Base-by-base conservation (phyloP, 768 basidiomycete genomes). In the Trichaptum fuscoviolaceum region DNA sequence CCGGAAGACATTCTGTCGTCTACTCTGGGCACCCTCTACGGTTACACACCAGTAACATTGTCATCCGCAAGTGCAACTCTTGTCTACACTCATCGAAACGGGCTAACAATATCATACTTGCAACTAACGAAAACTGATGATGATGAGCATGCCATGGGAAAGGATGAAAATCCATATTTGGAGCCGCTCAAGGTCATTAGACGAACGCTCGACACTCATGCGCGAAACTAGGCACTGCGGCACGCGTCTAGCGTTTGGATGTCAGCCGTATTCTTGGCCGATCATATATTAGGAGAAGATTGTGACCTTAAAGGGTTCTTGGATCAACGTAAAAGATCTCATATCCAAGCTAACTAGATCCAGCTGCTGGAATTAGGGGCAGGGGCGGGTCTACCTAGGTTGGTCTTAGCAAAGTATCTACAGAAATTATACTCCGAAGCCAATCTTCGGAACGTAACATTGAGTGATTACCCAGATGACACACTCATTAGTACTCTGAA, bases 171-270 rank as follows among this genome's bases (percentile, higher is more conserved):
- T 58, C 23, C 8, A 12, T 35, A 2, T 42, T 58, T 17, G 42
- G 69, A 24, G 62, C 69, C 26, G 12, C 20, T 52, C 42, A 61
- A 61, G 23, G 80, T 91, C 63, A 77, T 79, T 0, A 75, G 91
- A 58, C 72, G 73, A 17, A 87, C 83, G 1, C 90, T 91, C 12
- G 88, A 92, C 71, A 88, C 90, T 12, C 77, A 82, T 12, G 77
- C 87, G 24, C 78, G 81, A 20, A 91, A 92, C 71, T 93, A 91
- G 91, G 80, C 84, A 1, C 75, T 93, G 2, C n/a, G n/a, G n/a
- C 91, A 93, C 66, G 92, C 91, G 1, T 87, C 89, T 26, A 88
- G 89, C 18, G 85, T 93, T 71, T 93, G 90, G 92, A 77, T 81
- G 7, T 82, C 91, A 6, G 85, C 91, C 18, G 75, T 84, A 58